phyloP scores from a whole-genome alignment of 192 early-diverging fungal genomes.

The Coemansia aciculifera region DNA sequence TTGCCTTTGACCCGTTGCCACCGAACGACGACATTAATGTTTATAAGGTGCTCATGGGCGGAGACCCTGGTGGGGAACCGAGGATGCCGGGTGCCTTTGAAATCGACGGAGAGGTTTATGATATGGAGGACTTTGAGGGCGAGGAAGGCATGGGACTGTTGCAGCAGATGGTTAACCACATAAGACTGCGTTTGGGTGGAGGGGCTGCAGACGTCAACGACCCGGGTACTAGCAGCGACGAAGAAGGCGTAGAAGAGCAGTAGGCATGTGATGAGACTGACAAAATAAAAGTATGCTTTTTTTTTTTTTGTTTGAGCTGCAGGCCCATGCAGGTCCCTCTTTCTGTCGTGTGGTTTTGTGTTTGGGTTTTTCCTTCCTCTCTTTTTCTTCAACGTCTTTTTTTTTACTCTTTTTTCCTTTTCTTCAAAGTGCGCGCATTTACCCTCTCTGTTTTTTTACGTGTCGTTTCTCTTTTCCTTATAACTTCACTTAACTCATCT shows the following conservation, averaged over 20 bases:
- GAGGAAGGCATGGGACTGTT: conserved; percentile 1
- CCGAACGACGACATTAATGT: conserved; percentile 38
- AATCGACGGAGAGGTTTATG: conserved; percentile 14
- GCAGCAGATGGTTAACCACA: conserved; percentile 21
- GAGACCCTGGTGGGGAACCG: not conserved
- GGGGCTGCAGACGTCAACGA: conserved; percentile 9
- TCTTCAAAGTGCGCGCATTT: not conserved
- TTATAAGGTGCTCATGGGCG: conserved; percentile 30
- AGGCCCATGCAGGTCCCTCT: not conserved
- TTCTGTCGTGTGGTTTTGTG: not conserved
- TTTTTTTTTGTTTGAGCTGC: not conserved
- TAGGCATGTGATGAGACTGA: not conserved
- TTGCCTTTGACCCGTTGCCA: conserved; percentile 55
- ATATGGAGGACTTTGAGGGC: conserved; percentile 15
- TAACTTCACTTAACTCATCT: too few relatives aligned
- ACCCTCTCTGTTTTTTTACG: not conserved
- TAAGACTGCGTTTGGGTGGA: conserved; percentile 14
- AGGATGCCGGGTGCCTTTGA: conserved; percentile 37
- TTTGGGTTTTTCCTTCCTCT: not conserved
- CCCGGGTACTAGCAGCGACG: conserved; percentile 42
- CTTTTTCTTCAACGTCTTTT: not conserved
- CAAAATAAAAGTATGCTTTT: not conserved
- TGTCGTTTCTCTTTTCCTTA: not conserved
- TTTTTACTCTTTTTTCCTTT: conserved; percentile 8
- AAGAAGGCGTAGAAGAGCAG: conserved; percentile 5